Conservation (phyloP, 2,329 filamentous ascomycete species). For the Scorias spongiosa region DNA sequence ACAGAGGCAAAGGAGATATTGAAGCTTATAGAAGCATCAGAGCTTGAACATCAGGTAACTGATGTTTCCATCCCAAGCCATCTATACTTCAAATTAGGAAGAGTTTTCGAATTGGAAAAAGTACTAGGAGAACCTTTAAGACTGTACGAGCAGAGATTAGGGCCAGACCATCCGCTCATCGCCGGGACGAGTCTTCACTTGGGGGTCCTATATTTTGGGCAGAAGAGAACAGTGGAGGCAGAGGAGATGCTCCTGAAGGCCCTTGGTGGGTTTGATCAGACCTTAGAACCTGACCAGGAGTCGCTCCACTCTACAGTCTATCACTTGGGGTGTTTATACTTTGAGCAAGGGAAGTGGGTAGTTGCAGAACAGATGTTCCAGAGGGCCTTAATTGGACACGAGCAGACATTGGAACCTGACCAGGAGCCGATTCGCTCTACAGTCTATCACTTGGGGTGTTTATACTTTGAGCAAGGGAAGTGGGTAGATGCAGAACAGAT, state of each 20-base stretch:
- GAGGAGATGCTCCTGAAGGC: slow-evolving; percentile 5
- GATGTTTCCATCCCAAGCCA: too few species aligned
- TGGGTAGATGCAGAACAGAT: slow-evolving; percentile 5
- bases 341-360: slow-evolving; percentile 3
- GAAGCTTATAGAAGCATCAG: too few species aligned
- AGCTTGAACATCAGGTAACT: too few species aligned
- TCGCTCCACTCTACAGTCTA: not conserved
- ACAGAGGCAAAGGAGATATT: too few species aligned
- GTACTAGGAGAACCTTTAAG: too few species aligned
- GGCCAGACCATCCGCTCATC: too few species aligned
- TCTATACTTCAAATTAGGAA: too few species aligned
- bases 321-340: slow-evolving; percentile 3
- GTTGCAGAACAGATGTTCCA: slow-evolving; percentile 6
- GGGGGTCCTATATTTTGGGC: slow-evolving; percentile 2
- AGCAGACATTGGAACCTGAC: slow-evolving; percentile 3
- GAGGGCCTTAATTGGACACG: slow-evolving; percentile 3
- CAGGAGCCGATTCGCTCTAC: slow-evolving; percentile 5
- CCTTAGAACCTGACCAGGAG: not conserved
- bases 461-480: slow-evolving; percentile 5
- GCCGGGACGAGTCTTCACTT: too few species aligned
- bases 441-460: slow-evolving; percentile 2
- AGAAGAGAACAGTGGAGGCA: slow-evolving; percentile 5
- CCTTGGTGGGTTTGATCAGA: slow-evolving; percentile 3
- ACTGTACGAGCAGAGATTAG: too few species aligned
- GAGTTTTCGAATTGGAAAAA: too few species aligned